Conservation (phyloP, 225 moss, liverwort and hornwort genomes). For the Antitrichia curtipendula region DNA sequence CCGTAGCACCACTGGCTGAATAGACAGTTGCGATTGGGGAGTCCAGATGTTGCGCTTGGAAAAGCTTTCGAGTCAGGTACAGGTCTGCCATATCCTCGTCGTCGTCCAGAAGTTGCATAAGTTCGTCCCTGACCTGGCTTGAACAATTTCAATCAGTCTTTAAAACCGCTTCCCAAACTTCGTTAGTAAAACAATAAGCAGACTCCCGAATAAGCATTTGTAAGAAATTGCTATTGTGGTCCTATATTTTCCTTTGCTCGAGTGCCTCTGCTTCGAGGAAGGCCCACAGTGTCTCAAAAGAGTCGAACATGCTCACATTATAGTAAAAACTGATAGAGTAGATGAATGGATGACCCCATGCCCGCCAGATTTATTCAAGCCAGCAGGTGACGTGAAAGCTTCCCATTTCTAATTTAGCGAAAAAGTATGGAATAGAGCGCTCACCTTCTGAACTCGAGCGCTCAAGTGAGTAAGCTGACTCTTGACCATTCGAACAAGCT, state of each 20-base stretch:
- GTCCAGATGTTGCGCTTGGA: constrained; percentile 47
- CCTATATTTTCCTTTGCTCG: neutral
- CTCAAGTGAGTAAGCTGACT: constrained; percentile 78
- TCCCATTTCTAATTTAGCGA: neutral
- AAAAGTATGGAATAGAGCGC: neutral
- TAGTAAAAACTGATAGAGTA: neutral
- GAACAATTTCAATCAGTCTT: constrained; percentile 2
- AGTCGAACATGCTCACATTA: neutral
- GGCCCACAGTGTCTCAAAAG: neutral
- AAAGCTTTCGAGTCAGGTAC: constrained; percentile 78
- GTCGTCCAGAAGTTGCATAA: constrained; percentile 92
- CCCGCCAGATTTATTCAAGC: neutral
- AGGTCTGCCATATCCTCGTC: constrained; percentile 96
- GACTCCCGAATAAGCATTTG: neutral
- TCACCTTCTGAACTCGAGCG: constrained; percentile 89
- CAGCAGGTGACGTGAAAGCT: neutral
- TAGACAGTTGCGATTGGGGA: constrained; percentile 50
- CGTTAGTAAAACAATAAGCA: neutral
- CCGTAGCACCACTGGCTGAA: constrained; percentile 20
- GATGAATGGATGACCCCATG: neutral
- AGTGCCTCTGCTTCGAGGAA: neutral
- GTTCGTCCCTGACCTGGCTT: constrained; percentile 76
- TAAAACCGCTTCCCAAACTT: neutral
- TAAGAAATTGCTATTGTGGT: neutral
- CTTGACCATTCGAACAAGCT: constrained; percentile 76